Percentiles rank a stretch among this genome's conserved stretches.
Conservation (phyloP, 352 stramenopile species). For the Phytopythium kandeliae region DNA sequence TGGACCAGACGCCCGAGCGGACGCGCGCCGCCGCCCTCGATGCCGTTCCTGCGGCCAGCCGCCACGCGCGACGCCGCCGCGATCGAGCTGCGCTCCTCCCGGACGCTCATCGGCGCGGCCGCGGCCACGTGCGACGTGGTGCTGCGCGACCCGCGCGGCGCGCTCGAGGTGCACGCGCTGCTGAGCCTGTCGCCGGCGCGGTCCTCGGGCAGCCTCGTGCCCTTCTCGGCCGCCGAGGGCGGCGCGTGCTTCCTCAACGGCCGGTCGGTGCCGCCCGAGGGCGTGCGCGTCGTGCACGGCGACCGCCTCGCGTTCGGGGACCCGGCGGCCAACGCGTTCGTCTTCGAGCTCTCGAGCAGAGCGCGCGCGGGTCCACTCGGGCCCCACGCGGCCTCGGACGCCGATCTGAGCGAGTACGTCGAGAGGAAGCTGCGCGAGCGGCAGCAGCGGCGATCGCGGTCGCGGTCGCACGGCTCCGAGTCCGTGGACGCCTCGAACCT, state of each 20-base stretch:
- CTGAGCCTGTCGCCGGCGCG: conserved; percentile 36
- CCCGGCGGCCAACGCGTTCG: conserved; percentile 27
- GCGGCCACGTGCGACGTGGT: conserved; percentile 54
- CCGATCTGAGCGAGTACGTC: conserved; percentile 51
- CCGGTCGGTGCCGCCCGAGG: conserved; percentile 26
- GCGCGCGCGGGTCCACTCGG: no score
- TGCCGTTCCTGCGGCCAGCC: conserved; percentile 41
- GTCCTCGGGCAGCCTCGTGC: conserved; percentile 36
- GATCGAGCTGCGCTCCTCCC: conserved; percentile 49
- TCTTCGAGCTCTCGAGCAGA: conserved; percentile 36
- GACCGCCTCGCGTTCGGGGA: conserved; percentile 54
- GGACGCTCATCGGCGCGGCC: conserved; percentile 48
- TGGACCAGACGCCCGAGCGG: no score
- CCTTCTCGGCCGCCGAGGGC: conserved; percentile 30
- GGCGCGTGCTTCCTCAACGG: conserved; percentile 54
- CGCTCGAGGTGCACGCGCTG: conserved; percentile 55
- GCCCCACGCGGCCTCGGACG: conserved; percentile 47
- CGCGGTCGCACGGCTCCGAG: not conserved
- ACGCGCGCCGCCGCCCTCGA: no score
- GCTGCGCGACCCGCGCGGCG: conserved; percentile 17
- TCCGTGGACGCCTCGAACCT: not conserved
- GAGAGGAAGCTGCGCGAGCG: conserved; percentile 57
- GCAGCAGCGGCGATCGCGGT: conserved; percentile 2
- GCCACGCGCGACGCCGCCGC: not conserved
- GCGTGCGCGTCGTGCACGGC: conserved; percentile 44